Base-by-base conservation (phyloP, 176 grass and related monocot genomes). In the Oryza glumipatula region DNA sequence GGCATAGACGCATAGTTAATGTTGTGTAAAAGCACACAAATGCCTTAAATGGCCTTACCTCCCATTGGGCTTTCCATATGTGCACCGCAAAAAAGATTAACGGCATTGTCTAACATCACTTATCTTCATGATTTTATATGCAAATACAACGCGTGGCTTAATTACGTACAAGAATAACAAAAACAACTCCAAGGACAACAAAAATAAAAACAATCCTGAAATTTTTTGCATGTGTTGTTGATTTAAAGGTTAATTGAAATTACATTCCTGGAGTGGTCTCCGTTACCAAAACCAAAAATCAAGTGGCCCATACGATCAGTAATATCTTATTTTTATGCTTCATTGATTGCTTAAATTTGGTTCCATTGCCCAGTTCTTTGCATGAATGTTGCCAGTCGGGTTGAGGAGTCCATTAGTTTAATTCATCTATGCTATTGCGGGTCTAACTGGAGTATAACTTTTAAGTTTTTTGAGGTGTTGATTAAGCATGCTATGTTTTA, bases 401-500 rank as follows among this genome's bases (percentile, higher is more conserved):
- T 39, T 16, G 21, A 64, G 11, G 35, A 26, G 9, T 10, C 7
- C 32, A n/a, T 35, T 75, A 21, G 73, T 76, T 74, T 58, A 64
- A 64, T 44, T 9, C 19, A 44, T 64, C 51, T 23, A 26, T 78
- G n/a, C 12, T 44, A n/a, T 65, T 65, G 21, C 24, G 56, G 12
- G 39, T 64, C 56, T n/a, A 36, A 36, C 35, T 36, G 35, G 35
- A 36, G 22, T 39, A 38, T 36, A 70, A 70, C 11, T 41, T 36
- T 15, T 68, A 22, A 81, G 19, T 24, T 15, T 51, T n/a, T 56
- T 70, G 36, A 70, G 26, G 13, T 70, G 30, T 70, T 41, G 33
- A 63, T 26, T 61, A 14, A 72, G 28, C 24, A 63, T 73, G 36
- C 63, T 82, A 23, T 67, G 15, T 63, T 66, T 71, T 41, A 23